Base-by-base conservation (phyloP, 78 protist genomes). In the slime mould (Dictyostelium discoideum) region DNA sequence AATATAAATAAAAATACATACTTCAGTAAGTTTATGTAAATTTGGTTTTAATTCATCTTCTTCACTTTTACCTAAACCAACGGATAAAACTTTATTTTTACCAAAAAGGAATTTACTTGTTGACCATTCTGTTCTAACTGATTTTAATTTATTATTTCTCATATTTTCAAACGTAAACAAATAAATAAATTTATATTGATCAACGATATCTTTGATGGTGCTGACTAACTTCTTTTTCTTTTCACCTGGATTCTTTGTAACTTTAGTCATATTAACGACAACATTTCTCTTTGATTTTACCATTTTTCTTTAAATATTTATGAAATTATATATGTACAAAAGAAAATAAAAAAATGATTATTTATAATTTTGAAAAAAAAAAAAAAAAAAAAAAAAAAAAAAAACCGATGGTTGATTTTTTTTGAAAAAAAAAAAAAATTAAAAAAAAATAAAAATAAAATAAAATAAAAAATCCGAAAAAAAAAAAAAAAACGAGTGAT, bases 31-130 rank as follows among this genome's bases (percentile, higher is more conserved):
- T 65, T 92, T 46, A 82, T 42, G 81, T 14, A 98, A 57, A 85
- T 94, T 87, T 6, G 83, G 83, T 24, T 32, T 80, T 14, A 67
- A 18, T 85, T 97, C 98, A 20, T 92, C 92, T 74, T 82, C 83
- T 8, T 48, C 86, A 14, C 95, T 5, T n/a, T 60, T 16, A 65
- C 99, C 99, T 44, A 98, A 77, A 14, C 99, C 99, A 11, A 86
- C 37, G 2, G 87, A 42, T 93, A 98, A 92, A 54, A 98, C 97
- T 84, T 95, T 96, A 87, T 97, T 98, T 87, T 97, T 96, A 60
- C 99, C 99, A 50, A 98, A 81, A 57, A 98, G 96, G 96, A 98
- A 92, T 29, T 97, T 73, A 20, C 86, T 24, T 22, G 50, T 82
- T 37, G 46, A 16, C 94, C 86, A 84, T 16, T 54, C 92, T 9